A percentile compares a stretch with the other conserved stretches of the same genome.
These are phyloP conservation scores for Neohortaea acidophila DNA, from an alignment of 495 filamentous ascomycete genomes.

Conservation along the genomic window DNA sequence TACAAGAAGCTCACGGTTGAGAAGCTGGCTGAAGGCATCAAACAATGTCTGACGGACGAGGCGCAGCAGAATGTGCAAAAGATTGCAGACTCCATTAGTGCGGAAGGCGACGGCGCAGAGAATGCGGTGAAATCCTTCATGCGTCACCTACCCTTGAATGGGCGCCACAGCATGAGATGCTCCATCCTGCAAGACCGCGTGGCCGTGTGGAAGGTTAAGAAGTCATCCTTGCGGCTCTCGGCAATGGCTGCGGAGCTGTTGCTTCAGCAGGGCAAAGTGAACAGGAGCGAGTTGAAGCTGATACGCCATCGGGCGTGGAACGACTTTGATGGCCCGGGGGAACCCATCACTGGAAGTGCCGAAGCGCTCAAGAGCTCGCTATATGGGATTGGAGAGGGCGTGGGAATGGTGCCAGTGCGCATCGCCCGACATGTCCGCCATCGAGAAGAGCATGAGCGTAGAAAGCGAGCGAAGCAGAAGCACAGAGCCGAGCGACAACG, in stretches of 20 bases:
- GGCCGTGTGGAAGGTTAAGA: slow-evolving; percentile 52
- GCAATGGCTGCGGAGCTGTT: slow-evolving; percentile 52
- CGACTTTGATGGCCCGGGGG: slow-evolving; percentile 62
- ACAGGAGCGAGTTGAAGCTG: slow-evolving; percentile 49
- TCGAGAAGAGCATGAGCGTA: slow-evolving; percentile 31
- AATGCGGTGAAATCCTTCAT: slow-evolving; percentile 62
- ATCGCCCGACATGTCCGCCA: slow-evolving; percentile 38
- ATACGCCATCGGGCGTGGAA: slow-evolving; percentile 61
- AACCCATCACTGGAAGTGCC: slow-evolving; percentile 51
- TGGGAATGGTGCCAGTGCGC: slow-evolving; percentile 43
- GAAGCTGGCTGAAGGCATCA: slow-evolving; percentile 53
- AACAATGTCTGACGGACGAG: slow-evolving; percentile 44
- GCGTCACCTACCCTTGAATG: slow-evolving; percentile 40
- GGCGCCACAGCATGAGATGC: slow-evolving; percentile 50
- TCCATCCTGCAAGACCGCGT: slow-evolving; percentile 46
- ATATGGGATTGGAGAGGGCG: slow-evolving; percentile 38
- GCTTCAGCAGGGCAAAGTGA: slow-evolving; percentile 40
- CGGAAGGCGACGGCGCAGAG: slow-evolving; percentile 57
- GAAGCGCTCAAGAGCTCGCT: slow-evolving; percentile 40
- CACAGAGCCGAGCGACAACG: slow-evolving; percentile 8
- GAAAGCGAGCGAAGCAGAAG: slow-evolving; percentile 22
- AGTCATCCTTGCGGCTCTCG: slow-evolving; percentile 42
- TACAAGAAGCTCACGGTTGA: slow-evolving; percentile 52
- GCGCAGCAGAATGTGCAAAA: slow-evolving; percentile 40
- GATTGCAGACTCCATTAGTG: slow-evolving; percentile 45